Evolutionary conservation across 495 filamentous ascomycete genomes (phyloP).

Genomic region (Saxispiralis lemnorum): DNA sequence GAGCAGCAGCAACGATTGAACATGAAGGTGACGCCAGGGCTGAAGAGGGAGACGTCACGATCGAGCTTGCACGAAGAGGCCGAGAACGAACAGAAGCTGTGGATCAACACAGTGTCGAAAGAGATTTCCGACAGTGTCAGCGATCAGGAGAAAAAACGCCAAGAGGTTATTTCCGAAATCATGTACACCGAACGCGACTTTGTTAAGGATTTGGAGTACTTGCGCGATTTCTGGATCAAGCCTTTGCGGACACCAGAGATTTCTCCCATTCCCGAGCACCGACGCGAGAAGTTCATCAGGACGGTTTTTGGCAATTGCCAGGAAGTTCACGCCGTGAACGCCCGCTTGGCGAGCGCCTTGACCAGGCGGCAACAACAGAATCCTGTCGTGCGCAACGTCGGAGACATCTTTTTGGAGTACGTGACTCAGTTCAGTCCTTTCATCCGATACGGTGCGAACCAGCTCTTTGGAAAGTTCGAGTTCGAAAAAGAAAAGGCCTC

Average conservation of each 20-base stretch:
- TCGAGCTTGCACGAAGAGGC: slow-evolving; percentile 70
- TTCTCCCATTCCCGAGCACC: slow-evolving; percentile 76
- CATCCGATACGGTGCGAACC: slow-evolving; percentile 90
- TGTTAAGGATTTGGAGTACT: slow-evolving; percentile 95
- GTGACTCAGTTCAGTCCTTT: slow-evolving; percentile 89
- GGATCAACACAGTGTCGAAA: slow-evolving; percentile 97
- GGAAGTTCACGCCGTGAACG: slow-evolving; percentile 85
- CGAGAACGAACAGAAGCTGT: slow-evolving; percentile 91
- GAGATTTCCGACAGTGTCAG: slow-evolving; percentile 76
- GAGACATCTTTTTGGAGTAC: slow-evolving; percentile 85
- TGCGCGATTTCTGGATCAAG: slow-evolving; percentile 97
- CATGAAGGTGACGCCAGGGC: slow-evolving; percentile 71
- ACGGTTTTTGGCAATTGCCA: slow-evolving; percentile 93
- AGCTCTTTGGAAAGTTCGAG: slow-evolving; percentile 91
- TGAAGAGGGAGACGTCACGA: slow-evolving; percentile 65
- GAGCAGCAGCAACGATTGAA: slow-evolving; percentile 92
- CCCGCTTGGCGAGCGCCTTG: slow-evolving; percentile 64
- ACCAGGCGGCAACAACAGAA: slow-evolving; percentile 79
- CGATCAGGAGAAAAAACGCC: slow-evolving; percentile 88
- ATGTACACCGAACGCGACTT: slow-evolving; percentile 99
- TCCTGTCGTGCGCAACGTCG: slow-evolving; percentile 73
- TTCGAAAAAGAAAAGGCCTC: slow-evolving; percentile 88
- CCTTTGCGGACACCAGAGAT: slow-evolving; percentile 55
- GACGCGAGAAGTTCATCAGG: slow-evolving; percentile 75
- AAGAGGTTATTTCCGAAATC: slow-evolving; percentile 94